Evolutionary conservation across 176 grass and related monocot species (phyloP).

Genomic region (Oryza brachyantha): DNA sequence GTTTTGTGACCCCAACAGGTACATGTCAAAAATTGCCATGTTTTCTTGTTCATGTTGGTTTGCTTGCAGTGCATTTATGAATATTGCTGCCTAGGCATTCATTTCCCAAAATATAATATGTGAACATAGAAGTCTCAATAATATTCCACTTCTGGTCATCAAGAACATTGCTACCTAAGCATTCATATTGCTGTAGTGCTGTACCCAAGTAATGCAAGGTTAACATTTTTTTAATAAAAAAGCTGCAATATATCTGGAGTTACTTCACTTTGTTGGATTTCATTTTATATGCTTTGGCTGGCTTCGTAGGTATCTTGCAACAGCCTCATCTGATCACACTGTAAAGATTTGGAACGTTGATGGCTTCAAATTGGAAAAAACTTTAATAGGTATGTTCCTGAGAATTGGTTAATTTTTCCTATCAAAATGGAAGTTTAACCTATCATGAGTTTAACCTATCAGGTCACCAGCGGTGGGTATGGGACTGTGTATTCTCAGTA

Average conservation of each 20-base stretch:
- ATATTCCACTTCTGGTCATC: not conserved
- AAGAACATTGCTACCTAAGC: not conserved
- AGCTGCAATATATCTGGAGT: not conserved
- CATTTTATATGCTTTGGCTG: not conserved
- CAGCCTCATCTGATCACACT: conserved; percentile 82
- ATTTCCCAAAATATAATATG: conserved; percentile 13
- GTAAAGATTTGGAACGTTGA: conserved; percentile 99
- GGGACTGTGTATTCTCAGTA: conserved; percentile 92
- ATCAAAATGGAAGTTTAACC: conserved; percentile 16
- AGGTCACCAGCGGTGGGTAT: conserved; percentile 95
- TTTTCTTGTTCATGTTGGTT: not conserved
- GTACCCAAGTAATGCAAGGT: not conserved
- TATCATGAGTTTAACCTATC: not conserved
- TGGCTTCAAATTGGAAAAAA: conserved; percentile 90
- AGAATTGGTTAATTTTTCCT: not conserved
- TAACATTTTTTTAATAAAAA: not conserved
- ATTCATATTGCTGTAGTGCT: too few relatives aligned
- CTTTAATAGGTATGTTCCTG: conserved; percentile 56
- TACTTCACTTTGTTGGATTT: not conserved
- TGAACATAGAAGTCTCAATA: not conserved
- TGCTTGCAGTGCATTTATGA: not conserved
- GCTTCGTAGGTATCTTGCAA: conserved; percentile 84
- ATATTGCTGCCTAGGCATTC: not conserved
- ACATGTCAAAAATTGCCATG: not conserved
- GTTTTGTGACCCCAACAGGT: conserved; percentile 90